Conservation (phyloP, 2,329 filamentous ascomycete genomes). For the Paraconiothyrium sp. region DNA sequence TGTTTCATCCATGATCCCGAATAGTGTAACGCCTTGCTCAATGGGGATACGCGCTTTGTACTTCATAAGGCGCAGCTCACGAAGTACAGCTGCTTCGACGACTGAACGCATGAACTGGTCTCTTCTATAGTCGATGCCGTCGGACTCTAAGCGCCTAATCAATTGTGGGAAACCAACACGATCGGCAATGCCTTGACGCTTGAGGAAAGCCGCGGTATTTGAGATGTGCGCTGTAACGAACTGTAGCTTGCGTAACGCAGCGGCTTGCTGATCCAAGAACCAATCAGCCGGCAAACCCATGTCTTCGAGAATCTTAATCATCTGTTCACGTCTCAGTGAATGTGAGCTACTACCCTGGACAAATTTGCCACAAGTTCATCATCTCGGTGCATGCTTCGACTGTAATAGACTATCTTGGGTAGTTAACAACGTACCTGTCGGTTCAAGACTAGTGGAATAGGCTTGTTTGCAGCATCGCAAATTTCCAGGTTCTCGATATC, state of each 20-base stretch:
- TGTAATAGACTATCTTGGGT: neutral
- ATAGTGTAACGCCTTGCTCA: conserved; percentile 73
- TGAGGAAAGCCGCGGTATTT: conserved; percentile 72
- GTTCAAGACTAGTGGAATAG: conserved; percentile 42
- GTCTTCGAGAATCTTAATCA: conserved; percentile 86
- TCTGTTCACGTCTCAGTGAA: conserved; percentile 52
- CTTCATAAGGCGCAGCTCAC: conserved; percentile 77
- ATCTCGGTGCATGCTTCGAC: too few relatives aligned
- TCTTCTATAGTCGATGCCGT: conserved; percentile 70
- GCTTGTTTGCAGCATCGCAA: conserved; percentile 71
- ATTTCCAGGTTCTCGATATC: conserved; percentile 67
- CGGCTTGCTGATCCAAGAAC: conserved; percentile 70
- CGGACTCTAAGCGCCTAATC: conserved; percentile 64
- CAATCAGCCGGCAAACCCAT: conserved; percentile 66
- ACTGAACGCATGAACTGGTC: conserved; percentile 72
- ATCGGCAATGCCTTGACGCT: conserved; percentile 66
- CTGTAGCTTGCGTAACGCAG: conserved; percentile 67
- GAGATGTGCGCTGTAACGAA: conserved; percentile 64
- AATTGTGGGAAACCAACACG: conserved; percentile 68
- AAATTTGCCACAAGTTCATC: too few relatives aligned
- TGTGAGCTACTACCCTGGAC: too few relatives aligned
- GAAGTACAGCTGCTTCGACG: conserved; percentile 73
- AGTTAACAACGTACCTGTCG: conserved; percentile 11
- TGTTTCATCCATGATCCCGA: conserved; percentile 84
- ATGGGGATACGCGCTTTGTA: conserved; percentile 79